These are phyloP conservation scores for Limonium bicolor DNA, from an alignment of 148 eudicot genomes.

Conservation along the genomic window DNA sequence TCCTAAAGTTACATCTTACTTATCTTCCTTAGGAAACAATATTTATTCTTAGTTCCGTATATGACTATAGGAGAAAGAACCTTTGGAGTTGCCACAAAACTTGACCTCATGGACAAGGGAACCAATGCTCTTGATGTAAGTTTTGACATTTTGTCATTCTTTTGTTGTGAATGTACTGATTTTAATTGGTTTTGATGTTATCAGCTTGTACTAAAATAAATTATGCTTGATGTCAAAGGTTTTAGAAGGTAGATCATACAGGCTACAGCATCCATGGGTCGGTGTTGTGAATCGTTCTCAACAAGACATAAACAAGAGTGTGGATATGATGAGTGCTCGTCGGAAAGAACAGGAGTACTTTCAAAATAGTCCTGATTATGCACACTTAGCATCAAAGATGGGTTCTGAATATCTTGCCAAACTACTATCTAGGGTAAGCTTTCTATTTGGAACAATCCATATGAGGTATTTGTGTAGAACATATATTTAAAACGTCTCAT, in stretches of 20 bases:
- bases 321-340: conserved; percentile 77
- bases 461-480: neutral
- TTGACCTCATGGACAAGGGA: conserved; percentile 34
- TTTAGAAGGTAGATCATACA: conserved; percentile 19
- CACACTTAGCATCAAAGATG: conserved; percentile 91
- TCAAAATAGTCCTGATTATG: conserved; percentile 89
- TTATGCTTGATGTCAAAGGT: conserved; percentile 4
- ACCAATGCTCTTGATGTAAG: conserved; percentile 36
- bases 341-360: conserved; percentile 84
- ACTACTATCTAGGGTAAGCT: conserved; percentile 61
- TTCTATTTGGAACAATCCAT: neutral
- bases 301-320: conserved; percentile 17
- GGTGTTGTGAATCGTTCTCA: conserved; percentile 24
- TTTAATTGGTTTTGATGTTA: neutral
- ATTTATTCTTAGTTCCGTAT: neutral
- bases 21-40: neutral
- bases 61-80: conserved; percentile 21
- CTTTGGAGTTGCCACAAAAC: conserved; percentile 33
- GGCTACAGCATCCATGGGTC: conserved; percentile 20
- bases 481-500: neutral
- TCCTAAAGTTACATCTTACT: neutral
- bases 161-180: neutral
- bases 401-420: conserved; percentile 92
- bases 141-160: conserved; percentile 1
- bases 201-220: neutral